Conservation (phyloP, 2,329 filamentous ascomycete genomes). For the Paraconiothyrium sp. region DNA sequence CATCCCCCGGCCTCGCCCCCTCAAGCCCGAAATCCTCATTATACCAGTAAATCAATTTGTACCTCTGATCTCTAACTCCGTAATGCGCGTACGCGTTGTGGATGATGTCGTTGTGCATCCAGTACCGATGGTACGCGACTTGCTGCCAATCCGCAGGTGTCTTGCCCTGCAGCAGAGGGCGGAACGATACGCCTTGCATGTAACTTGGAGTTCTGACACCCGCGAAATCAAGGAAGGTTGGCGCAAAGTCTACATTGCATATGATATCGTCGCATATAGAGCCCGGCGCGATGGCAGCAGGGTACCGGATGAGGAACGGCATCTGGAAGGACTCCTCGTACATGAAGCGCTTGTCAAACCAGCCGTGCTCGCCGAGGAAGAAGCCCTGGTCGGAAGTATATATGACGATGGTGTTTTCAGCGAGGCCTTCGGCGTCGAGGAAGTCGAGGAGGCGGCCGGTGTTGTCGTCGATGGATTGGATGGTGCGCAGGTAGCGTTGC, state of each 20-base stretch:
- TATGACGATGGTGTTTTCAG: constrained; percentile 61
- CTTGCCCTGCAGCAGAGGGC: constrained; percentile 46
- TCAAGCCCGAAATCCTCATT: constrained; percentile 59
- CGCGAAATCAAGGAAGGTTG: constrained; percentile 61
- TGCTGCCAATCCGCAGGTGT: constrained; percentile 60
- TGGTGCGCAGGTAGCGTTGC: constrained; percentile 57
- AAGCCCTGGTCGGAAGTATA: constrained; percentile 66
- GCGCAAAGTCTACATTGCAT: constrained; percentile 65
- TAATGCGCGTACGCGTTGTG: constrained; percentile 64
- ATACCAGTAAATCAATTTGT: constrained; percentile 68
- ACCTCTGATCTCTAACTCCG: constrained; percentile 61
- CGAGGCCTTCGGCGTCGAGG: constrained; percentile 54
- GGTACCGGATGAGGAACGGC: constrained; percentile 62
- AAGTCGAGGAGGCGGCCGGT: constrained; percentile 61
- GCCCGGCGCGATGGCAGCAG: constrained; percentile 51
- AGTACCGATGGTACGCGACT: constrained; percentile 65
- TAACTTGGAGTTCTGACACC: constrained; percentile 55
- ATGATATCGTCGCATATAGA: constrained; percentile 60
- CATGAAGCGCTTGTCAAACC: constrained; percentile 68
- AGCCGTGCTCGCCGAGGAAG: constrained; percentile 66
- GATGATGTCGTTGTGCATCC: constrained; percentile 64
- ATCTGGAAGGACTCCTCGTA: constrained; percentile 68
- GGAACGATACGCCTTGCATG: constrained; percentile 63
- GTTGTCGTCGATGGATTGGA: constrained; percentile 64
- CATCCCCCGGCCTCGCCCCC: constrained; percentile 54